A percentile compares a stretch with the other conserved stretches of the same genome.
phyloP scores from a whole-genome alignment of 2,329 filamentous ascomycete species.

The Podosphaera xanthii region DNA sequence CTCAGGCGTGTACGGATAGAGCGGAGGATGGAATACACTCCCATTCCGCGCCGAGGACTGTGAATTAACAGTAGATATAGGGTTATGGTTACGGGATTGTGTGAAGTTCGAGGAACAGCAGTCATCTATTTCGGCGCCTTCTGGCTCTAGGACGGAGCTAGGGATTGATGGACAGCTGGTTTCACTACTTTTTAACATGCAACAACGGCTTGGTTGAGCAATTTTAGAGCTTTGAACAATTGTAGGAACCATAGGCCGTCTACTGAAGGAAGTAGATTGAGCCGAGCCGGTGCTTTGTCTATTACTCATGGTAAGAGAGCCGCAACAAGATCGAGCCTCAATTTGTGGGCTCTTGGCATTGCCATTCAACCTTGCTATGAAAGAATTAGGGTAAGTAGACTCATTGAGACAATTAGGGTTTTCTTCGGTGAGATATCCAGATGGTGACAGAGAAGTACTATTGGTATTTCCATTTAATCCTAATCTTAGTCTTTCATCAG shows the following conservation, averaged over 20 bases:
- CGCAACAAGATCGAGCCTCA: neutral
- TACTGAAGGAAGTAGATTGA: neutral
- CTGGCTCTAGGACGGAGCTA: slow-evolving; percentile 7
- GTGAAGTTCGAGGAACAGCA: slow-evolving; percentile 19
- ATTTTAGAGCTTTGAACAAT: neutral
- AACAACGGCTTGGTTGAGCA: slow-evolving; percentile 4
- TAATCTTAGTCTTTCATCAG: slow-evolving; percentile 3
- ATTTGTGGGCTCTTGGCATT: neutral
- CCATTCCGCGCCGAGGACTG: slow-evolving; percentile 9
- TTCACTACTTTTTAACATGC: slow-evolving; percentile 8
- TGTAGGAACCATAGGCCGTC: neutral
- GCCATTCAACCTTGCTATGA: neutral
- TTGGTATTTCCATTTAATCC: neutral
- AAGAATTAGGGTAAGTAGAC: neutral
- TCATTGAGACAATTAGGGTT: slow-evolving; percentile 5
- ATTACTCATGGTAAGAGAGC: neutral
- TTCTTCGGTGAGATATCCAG: slow-evolving; percentile 4
- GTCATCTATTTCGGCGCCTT: slow-evolving; percentile 9
- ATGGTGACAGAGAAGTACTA: slow-evolving; percentile 9
- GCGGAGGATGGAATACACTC: slow-evolving; percentile 7
- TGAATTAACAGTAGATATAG: slow-evolving; percentile 3
- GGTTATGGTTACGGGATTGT: slow-evolving; percentile 6
- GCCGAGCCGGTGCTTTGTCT: neutral
- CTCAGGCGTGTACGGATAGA: slow-evolving; percentile 16
- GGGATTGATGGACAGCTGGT: slow-evolving; percentile 10